A percentile compares a stretch with the other conserved stretches of the same genome.
Conservation (phyloP, 1,139 yeast species). For the Kluyveromyces marxianus region DNA sequence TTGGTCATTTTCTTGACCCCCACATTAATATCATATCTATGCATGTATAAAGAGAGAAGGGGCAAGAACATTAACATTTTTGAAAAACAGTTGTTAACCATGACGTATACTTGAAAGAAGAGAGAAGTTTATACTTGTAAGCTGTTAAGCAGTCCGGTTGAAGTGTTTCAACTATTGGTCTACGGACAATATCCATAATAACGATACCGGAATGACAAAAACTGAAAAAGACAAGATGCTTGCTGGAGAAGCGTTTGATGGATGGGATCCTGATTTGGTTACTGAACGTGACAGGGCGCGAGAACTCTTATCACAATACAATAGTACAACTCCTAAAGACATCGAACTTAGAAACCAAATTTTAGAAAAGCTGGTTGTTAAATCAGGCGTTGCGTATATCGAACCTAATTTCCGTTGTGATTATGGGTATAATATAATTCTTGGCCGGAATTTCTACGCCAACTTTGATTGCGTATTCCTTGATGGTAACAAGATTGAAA, state of each 20-base stretch:
- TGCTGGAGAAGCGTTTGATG: constrained; percentile 1
- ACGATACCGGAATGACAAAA: not conserved
- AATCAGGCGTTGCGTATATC: not conserved
- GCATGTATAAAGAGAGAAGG: too few species aligned
- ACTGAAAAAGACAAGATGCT: constrained; percentile 7
- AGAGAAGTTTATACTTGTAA: too few species aligned
- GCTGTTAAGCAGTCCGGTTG: too few species aligned
- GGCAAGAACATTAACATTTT: too few species aligned
- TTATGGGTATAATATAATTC: constrained; percentile 46
- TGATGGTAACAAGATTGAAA: constrained; percentile 53
- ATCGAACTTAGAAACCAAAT: not conserved
- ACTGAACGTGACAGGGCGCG: not conserved
- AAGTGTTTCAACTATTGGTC: too few species aligned
- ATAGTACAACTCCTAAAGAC: not conserved
- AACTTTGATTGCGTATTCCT: constrained; percentile 52
- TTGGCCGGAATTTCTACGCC: constrained; percentile 46
- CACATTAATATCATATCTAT: too few species aligned
- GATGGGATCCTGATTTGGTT: constrained; percentile 1
- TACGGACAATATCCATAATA: too few species aligned
- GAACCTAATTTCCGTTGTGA: constrained; percentile 53
- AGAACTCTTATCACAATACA: not conserved
- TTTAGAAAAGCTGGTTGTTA: not conserved
- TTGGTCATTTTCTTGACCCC: too few species aligned
- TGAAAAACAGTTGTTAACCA: too few species aligned
- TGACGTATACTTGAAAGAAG: too few species aligned